Evolutionary conservation across 768 basidiomycete species (phyloP), one percentile per base, ranked within the genome.

Genomic region (Kwoniella europaea): DNA sequence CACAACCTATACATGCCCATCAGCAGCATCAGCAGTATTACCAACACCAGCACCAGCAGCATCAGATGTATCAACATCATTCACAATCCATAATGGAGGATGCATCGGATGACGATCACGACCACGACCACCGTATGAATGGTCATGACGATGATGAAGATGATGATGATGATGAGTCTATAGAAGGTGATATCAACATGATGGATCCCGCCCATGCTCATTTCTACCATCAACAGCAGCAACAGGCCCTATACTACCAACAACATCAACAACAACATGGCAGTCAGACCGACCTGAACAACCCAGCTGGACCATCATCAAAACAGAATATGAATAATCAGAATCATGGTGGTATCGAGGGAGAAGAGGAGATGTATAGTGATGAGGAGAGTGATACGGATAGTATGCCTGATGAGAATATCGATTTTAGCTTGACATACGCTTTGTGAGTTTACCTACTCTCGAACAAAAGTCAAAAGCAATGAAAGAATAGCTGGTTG

Each of bases 61-160:
- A 65, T 53, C 68, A 66, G 42, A 53, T 35, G 16, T 56, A 65
- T 18, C 53, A 41, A 52, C 60, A 64, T 43, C 64, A 65, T 10
- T 71, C 73, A 71, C 91, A 92, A 72, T 93, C 92, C 0, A 89
- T 93, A 65, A 87, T 93, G 43, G 93, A 94, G 77, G 92, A 92
- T 81, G 91, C 91, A 80, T 92, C 91, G 5, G 69, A 71, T 16
- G 76, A 87, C 44, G 91, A 92, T 65, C 87, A 85, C 54, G 91
- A 35, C 35, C 35, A 35, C 35, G 35, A 92, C 62, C 90, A 90
- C 22, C 86, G 64, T 24, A 22, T 50, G 56, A 55, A 73, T 58
- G 59, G 59, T 16, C 50, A 61, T 41, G 52, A 42, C 20, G 56
- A 54, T 12, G 64, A 69, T 7, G 59, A 68, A 20, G 66, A 65